phyloP scores from a whole-genome alignment of 768 basidiomycete genomes.

The Lactifluus rugatus region DNA sequence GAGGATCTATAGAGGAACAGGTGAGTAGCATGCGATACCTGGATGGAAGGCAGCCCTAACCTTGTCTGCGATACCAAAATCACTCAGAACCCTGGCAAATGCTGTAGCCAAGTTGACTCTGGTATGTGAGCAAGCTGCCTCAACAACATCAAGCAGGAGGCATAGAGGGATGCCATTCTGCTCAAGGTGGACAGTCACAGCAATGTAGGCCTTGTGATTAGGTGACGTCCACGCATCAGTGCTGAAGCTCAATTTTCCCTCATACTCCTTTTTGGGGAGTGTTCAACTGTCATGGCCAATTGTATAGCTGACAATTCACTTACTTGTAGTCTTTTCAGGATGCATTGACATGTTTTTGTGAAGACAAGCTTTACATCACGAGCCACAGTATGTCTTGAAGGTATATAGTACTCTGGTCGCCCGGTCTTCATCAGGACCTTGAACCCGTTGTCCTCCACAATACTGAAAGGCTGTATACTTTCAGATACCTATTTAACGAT shows the following conservation, averaged over 20 bases:
- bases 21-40: too few species aligned
- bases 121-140: constrained; percentile 28
- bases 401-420: constrained; percentile 27
- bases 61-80: constrained; percentile 27
- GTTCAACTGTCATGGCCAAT: too few species aligned
- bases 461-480: constrained; percentile 26
- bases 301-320: not conserved
- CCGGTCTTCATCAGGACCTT: constrained; percentile 27
- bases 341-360: constrained; percentile 2
- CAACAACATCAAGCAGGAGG: constrained; percentile 32
- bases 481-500: constrained; percentile 31
- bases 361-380: constrained; percentile 28
- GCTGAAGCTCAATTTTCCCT: constrained; percentile 26
- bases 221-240: constrained; percentile 33
- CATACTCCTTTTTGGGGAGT: constrained; percentile 22
- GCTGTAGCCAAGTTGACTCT: constrained; percentile 23
- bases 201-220: constrained; percentile 28
- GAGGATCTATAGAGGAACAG: constrained; percentile 21
- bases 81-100: constrained; percentile 22
- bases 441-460: constrained; percentile 29
- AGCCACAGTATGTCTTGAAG: constrained; percentile 26
- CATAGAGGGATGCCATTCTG: constrained; percentile 23
- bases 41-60: constrained; percentile 12
- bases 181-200: constrained; percentile 28
- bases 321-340: constrained; percentile 20